Base-by-base conservation (phyloP, 176 grass and related monocot genomes). In the Juncus effusus region DNA sequence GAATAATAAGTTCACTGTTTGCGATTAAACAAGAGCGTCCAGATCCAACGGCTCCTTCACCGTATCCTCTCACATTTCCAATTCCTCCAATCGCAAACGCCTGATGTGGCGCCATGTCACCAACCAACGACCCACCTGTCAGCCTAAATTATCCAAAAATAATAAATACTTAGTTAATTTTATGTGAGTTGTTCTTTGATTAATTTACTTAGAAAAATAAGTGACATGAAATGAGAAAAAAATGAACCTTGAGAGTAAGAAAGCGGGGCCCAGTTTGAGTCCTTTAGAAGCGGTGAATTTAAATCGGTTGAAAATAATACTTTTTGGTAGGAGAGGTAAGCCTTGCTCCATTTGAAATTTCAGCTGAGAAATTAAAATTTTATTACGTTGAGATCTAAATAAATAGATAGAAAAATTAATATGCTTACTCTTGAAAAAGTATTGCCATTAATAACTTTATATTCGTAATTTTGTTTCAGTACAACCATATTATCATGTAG, bases 301-400 rank as follows among this genome's bases (percentile, higher is more conserved):
- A 63, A 99, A 86, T 81, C 82, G 79, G 66, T 93, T 99, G 68
- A 99, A 99, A 78, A 85, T 84, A 7, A 93, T 56, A 65, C 72
- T 92, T 59, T 84, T 97, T 39, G 94, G 89, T 62, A 92, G 68
- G 55, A 97, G 71, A 56, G 88, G 94, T 54, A 97, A 81, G 70
- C 94, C 88, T 89, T 97, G 94, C 68, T 97, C 94, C 88, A 97
- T 86, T 86, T 97, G 82, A 65, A 99, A 86, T 63, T 89, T 92
- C 72, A 93, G 78, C 94, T 99, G 78, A 54, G 51, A 79, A 42
- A 55, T 63, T 60, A 42, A 42, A 72, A 42, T 56, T 62, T 38
- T 38, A 36, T 3, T 55, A 61, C 47, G 85, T 69, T 50, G 54
- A 64, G 36, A 45, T 16, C 36, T 36, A 45, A 67, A 42, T 57